These are phyloP conservation scores for Xylariaceae sp. DNA, from an alignment of 2,329 filamentous ascomycete genomes.

Conservation along the genomic window DNA sequence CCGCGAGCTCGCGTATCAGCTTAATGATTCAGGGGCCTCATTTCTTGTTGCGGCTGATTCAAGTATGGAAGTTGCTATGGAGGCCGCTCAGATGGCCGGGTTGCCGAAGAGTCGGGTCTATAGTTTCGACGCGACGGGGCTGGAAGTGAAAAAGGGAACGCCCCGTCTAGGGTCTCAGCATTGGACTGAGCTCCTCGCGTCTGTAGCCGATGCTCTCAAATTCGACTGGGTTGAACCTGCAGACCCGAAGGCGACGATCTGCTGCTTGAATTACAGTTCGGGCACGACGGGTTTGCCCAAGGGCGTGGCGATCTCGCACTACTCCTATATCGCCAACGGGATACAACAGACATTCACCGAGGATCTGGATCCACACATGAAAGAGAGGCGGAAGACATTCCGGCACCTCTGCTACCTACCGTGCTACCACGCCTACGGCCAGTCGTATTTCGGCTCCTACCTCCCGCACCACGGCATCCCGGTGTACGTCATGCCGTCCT, in stretches of 20 bases:
- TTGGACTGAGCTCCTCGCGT: constrained; percentile 29
- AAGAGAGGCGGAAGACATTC: constrained; percentile 36
- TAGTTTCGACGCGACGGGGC: constrained; percentile 55
- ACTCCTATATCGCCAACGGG: constrained; percentile 69
- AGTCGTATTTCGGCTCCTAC: constrained; percentile 63
- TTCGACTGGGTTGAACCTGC: constrained; percentile 60
- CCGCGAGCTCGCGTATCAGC: constrained; percentile 69
- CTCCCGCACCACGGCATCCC: constrained; percentile 53
- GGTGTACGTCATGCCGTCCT: constrained; percentile 73
- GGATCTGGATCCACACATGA: constrained; percentile 44
- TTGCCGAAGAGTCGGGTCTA: constrained; percentile 55
- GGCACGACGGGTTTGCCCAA: constrained; percentile 80
- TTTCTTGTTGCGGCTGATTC: constrained; percentile 61
- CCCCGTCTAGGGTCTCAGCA: constrained; percentile 26
- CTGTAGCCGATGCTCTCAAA: constrained; percentile 39
- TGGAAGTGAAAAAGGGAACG: constrained; percentile 25
- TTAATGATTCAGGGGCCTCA: constrained; percentile 63
- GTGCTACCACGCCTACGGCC: constrained; percentile 69
- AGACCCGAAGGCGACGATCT: constrained; percentile 48
- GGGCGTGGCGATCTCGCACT: constrained; percentile 76
- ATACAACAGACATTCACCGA: constrained; percentile 50
- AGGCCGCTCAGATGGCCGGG: constrained; percentile 56
- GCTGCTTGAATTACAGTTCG: constrained; percentile 73
- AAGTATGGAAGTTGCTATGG: constrained; percentile 57
- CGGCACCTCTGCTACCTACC: constrained; percentile 64